Percentiles rank a stretch among this genome's conserved stretches.
These are phyloP conservation scores for Collariella sp. DNA, from an alignment of 495 filamentous ascomycete species.

Conservation along the genomic window DNA sequence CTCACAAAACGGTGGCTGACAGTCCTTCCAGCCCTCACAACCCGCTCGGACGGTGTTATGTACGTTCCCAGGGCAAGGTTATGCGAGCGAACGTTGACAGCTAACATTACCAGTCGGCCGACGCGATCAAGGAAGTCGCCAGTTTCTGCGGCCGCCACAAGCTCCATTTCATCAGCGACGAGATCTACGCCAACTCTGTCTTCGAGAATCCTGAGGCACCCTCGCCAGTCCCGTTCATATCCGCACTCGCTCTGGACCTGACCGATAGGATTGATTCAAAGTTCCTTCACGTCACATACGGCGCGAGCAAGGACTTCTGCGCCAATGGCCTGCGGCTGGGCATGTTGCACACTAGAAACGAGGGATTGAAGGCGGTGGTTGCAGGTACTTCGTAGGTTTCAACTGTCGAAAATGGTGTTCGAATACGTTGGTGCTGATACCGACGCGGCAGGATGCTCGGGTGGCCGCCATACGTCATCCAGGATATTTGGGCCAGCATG, in stretches of 20 bases:
- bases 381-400: conserved; percentile 23
- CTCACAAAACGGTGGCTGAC: background rate
- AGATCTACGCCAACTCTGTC: conserved; percentile 27
- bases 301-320: conserved; percentile 39
- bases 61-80: background rate
- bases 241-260: conserved; percentile 29
- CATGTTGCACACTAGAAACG: conserved; percentile 19
- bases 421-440: background rate
- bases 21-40: conserved; percentile 23
- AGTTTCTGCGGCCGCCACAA: conserved; percentile 20
- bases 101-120: conserved; percentile 4
- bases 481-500: conserved; percentile 23
- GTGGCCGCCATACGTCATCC: conserved; percentile 17
- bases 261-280: conserved; percentile 24
- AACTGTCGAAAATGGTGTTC: too few species aligned
- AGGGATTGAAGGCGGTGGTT: conserved; percentile 7
- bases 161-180: conserved; percentile 28
- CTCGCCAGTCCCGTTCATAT: conserved; percentile 23
- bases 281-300: conserved; percentile 36
- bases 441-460: conserved; percentile 14
- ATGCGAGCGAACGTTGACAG: background rate
- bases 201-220: conserved; percentile 15
- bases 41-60: conserved; percentile 25
- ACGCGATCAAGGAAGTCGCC: conserved; percentile 12
- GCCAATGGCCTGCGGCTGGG: conserved; percentile 36